These are phyloP conservation scores for Camillea tinctor DNA, from an alignment of 2,329 filamentous ascomycete species.

Conservation along the genomic window DNA sequence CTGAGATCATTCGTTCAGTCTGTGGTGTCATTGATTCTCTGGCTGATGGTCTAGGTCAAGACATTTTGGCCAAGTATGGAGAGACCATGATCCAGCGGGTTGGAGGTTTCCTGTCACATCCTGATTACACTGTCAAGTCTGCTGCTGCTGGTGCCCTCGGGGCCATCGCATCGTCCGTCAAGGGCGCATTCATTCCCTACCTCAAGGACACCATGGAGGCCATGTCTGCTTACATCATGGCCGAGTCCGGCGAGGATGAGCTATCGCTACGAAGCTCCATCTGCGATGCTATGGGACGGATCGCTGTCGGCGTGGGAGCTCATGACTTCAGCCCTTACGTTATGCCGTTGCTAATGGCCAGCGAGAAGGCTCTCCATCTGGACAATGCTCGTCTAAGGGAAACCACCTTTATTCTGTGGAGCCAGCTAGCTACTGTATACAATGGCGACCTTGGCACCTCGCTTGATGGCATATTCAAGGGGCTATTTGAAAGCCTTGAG, in stretches of 20 bases:
- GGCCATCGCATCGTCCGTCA: slow-evolving; percentile 83
- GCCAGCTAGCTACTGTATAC: slow-evolving; percentile 90
- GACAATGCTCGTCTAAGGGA: slow-evolving; percentile 90
- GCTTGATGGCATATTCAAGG: slow-evolving; percentile 73
- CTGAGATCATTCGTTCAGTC: slow-evolving; percentile 84
- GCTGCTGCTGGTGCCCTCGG: slow-evolving; percentile 86
- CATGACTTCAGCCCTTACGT: slow-evolving; percentile 90
- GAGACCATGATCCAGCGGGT: slow-evolving; percentile 81
- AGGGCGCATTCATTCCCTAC: slow-evolving; percentile 82
- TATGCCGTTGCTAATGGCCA: slow-evolving; percentile 83
- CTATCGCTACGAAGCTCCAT: slow-evolving; percentile 86
- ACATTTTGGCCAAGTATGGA: slow-evolving; percentile 79
- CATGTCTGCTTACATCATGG: slow-evolving; percentile 77
- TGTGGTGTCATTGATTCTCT: slow-evolving; percentile 90
- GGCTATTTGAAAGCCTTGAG: slow-evolving; percentile 80
- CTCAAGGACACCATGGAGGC: slow-evolving; percentile 88
- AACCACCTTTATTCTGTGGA: slow-evolving; percentile 97
- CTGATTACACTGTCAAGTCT: slow-evolving; percentile 86
- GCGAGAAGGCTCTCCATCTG: slow-evolving; percentile 84
- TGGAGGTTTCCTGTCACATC: slow-evolving; percentile 77
- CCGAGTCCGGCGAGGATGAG: slow-evolving; percentile 88
- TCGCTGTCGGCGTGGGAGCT: slow-evolving; percentile 83
- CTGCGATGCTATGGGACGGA: slow-evolving; percentile 90
- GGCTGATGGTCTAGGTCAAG: slow-evolving; percentile 78
- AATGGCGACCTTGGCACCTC: slow-evolving; percentile 78